Percentiles rank a stretch among this genome's conserved stretches.
Conservation (phyloP, 805 yeast species). For the Pichia phayaonensis region DNA sequence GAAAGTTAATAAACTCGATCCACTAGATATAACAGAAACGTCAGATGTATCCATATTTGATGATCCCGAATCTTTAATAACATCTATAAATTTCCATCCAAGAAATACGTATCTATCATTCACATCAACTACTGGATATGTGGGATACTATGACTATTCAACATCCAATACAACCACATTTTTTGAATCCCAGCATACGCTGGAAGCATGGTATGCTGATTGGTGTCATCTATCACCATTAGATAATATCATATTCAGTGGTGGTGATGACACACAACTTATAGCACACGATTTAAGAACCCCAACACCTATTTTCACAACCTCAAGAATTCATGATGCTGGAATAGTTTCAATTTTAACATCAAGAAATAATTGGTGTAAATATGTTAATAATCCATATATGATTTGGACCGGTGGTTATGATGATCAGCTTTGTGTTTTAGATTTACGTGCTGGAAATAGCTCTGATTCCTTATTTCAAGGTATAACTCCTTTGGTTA, state of each 20-base stretch:
- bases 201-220: constrained; percentile 87
- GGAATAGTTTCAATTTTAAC: constrained; percentile 83
- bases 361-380: constrained; percentile 36
- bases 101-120: constrained; percentile 34
- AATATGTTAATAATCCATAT: constrained; percentile 27
- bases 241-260: constrained; percentile 59
- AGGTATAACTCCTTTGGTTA: constrained; percentile 46
- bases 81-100: constrained; percentile 58
- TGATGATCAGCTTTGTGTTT: constrained; percentile 66
- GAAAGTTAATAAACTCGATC: constrained; percentile 30
- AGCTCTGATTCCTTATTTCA: constrained; percentile 11
- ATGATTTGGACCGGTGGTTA: constrained; percentile 83
- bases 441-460: constrained; percentile 57
- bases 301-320: constrained; percentile 30
- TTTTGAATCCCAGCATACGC: constrained; percentile 42
- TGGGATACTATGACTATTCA: constrained; percentile 23
- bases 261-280: constrained; percentile 82
- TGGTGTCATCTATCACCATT: constrained; percentile 53
- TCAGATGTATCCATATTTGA: constrained; percentile 42
- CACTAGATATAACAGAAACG: constrained; percentile 16
- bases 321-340: constrained; percentile 67
- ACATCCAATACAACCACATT: constrained; percentile 6
- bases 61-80: constrained; percentile 39
- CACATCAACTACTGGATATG: constrained; percentile 65
- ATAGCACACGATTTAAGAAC: constrained; percentile 64